Conservation (phyloP, 2,329 filamentous ascomycete genomes). For the Corinectria fuckeliana region DNA sequence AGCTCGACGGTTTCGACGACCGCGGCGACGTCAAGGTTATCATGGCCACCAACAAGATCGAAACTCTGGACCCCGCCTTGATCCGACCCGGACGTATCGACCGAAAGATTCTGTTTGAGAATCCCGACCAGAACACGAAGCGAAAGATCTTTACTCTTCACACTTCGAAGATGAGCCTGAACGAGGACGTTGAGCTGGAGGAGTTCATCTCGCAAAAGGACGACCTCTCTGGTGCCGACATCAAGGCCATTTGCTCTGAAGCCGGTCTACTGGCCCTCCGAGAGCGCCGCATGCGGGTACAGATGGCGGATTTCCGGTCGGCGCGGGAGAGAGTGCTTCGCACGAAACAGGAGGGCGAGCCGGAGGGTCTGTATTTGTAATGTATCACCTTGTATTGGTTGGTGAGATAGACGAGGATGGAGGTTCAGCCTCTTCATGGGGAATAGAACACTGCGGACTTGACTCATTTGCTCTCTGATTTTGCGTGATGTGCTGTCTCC, state of each 20-base stretch:
- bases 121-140: constrained; percentile 82
- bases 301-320: constrained; percentile 97
- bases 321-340: constrained; percentile 94
- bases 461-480: neutral
- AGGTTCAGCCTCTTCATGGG: constrained; percentile 28
- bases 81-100: constrained; percentile 98
- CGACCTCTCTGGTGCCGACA: constrained; percentile 94
- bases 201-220: constrained; percentile 99
- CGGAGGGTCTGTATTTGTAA: constrained; percentile 98
- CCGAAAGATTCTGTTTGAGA: constrained; percentile 85
- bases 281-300: constrained; percentile 95
- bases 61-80: constrained; percentile 92
- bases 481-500: neutral
- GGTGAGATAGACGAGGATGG: constrained; percentile 28
- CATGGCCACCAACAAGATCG: constrained; percentile 99
- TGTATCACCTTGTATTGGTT: constrained; percentile 34
- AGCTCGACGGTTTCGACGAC: constrained; percentile 98
- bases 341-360: constrained; percentile 98
- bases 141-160: constrained; percentile 99
- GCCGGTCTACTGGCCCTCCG: constrained; percentile 92
- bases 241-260: constrained; percentile 98
- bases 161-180: constrained; percentile 97
- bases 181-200: constrained; percentile 95
- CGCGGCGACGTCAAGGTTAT: constrained; percentile 99
- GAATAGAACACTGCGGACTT: constrained; percentile 26